Base-by-base conservation (phyloP, 208 protist genomes). In the Trypanosoma cruzi region DNA sequence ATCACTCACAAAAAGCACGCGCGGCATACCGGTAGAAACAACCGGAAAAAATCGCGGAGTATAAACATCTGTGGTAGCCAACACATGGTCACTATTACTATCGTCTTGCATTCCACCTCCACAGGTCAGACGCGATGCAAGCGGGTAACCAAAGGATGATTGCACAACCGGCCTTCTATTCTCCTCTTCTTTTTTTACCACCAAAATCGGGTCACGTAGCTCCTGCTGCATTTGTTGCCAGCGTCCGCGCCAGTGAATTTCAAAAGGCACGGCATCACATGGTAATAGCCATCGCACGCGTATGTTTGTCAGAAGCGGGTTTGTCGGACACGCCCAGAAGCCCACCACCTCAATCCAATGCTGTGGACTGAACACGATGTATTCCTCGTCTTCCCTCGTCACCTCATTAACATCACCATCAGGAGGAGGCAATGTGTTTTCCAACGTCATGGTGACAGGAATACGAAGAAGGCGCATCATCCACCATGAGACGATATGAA, bases 311-410 rank as follows among this genome's bases (percentile, higher is more conserved):
- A 94, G 56, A 10, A 92, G 58, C 4, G 89, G 89, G 49, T 90
- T 95, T 64, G 67, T 79, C 40, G 60, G n/a, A 70, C 84, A 92
- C 11, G 84, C 79, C 86, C 89, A 95, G 67, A 92, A 92, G 8
- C 82, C 89, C 2, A 92, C 86, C 62, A 90, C 78, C 58, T 95
- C 89, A 29, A 92, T 75, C 86, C 89, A 95, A 68, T 92, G 86
- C 13, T 75, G 52, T 4, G 84, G 37, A 60, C 58, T 78, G 29
- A 95, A 66, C n/a, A 82, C 77, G n/a, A 94, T 32, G 54, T 64
- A 71, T 28, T 31, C 42, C 13, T 29, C 10, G 6, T 50, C 34
- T 11, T 57, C 63, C 34, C 22, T 59, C 49, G 5, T 40, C 26
- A 14, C 34, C 31, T n/a, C 36, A 54, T 68, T 11, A 52, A 16